Base-by-base conservation (phyloP, 1,139 yeast species). In the Zygoascus meyerae region DNA sequence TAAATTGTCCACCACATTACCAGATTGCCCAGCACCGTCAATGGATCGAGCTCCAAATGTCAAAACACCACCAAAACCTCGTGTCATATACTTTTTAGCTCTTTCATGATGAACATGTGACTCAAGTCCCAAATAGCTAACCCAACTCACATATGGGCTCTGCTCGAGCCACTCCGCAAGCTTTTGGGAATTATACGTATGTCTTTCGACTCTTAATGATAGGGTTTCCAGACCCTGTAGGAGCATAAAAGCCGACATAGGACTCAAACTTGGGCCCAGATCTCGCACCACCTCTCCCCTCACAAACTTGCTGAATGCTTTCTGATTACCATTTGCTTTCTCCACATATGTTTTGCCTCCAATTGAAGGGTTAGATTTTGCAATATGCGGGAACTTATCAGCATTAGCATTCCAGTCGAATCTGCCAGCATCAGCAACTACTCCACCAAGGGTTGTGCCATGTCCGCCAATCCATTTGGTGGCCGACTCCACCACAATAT, bases 391-490 rank as follows among this genome's bases (percentile, higher is more conserved):
- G 74, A 75, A 90, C 67, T 83, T 86, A 63, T 39, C 81, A 44
- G 95, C 94, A 70, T 86, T 78, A 54, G 86, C 77, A 51, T 77
- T 73, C 92, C 95, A 92, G 59, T 92, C 94, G 75, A 92, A 92
- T 52, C 83, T 86, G 58, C 97, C 97, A 36, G 89, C 78, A 67
- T 86, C 97, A 47, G 92, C 76, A 55, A 92, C 75, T 46, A 83
- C 86, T 72, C 98, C 98, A 46, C 86, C 97, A 66, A 92, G 82
- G 45, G 97, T 86, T 50, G 89, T 89, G 63, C 97, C 97, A 65
- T 90, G 97, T 52, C 97, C 98, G 56, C 95, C 95, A 58, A 92
- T 89, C 96, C 97, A 92, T 69, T 92, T 92, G 48, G 97, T 92
- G 47, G 97, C 96, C 48, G 97, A 89, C 69, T 90, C 96, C 21